Evolutionary conservation across 495 filamentous ascomycete species (phyloP), one percentile per base, ranked within the genome.

Genomic region (Aspergillus campestris): DNA sequence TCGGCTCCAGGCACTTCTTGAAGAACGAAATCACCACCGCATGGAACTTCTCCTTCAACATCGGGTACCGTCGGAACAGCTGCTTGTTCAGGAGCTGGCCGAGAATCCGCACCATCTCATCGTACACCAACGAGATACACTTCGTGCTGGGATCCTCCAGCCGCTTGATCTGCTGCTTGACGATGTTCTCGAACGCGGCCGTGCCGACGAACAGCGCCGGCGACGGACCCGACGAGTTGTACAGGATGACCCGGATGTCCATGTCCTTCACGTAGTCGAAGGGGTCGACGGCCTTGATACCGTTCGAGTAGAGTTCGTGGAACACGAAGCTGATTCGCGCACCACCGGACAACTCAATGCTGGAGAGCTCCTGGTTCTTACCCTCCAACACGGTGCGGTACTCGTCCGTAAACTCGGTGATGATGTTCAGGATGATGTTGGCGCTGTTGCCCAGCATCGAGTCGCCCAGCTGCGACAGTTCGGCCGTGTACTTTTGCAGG

Each of bases 281-380:
- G 11, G 94, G 94, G 64, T 97, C 94, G 14, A 99, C 85, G 0
- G 94, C 91, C 74, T 96, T 97, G 61, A 99, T 81, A 66, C 94
- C 94, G 66, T 99, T 99, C 35, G 89, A 81, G 66, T 97, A 99
- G 10, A 99, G 71, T 62, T 99, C 94, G 63, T 99, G 94, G 77
- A 95, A 99, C 34, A 99, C 94, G 58, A 99, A 99, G 67, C 88
- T 95, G 63, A 99, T 99, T 77, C 94, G 83, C 43, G 94, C 94
- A 69, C 94, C 94, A 46, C 94, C 94, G 1, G 91, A 96, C 47
- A 99, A 71, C 63, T 99, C 94, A 15, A 84, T 77, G 66, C 86
- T 94, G 30, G 94, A 97, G 6, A 98, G 72, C 57, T 99, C 94
- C 51, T 86, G 84, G 64, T 94, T 97, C 66, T 92, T 95, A 49